Evolutionary conservation across 2,329 filamentous ascomycete genomes (phyloP).

Genomic region (Cordyceps militaris): DNA sequence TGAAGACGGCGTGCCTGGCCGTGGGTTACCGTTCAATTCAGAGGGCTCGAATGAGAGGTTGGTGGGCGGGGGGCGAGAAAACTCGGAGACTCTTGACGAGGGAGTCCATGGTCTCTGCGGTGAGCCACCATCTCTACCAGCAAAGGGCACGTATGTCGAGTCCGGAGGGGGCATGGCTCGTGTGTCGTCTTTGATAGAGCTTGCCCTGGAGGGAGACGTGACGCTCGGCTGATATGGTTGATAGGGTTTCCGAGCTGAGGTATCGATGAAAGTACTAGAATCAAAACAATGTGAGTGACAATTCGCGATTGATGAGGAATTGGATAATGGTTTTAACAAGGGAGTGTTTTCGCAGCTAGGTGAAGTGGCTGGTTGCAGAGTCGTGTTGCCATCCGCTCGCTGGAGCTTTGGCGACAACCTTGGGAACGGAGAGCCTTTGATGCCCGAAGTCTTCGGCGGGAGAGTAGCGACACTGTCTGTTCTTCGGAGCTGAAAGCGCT

Average conservation of each 20-base stretch:
- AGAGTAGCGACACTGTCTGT: not conserved
- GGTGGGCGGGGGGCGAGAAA: slow-evolving; percentile 62
- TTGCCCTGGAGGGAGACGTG: slow-evolving; percentile 34
- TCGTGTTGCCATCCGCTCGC: slow-evolving; percentile 1
- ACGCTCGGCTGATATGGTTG: slow-evolving; percentile 48
- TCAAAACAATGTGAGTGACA: slow-evolving; percentile 12
- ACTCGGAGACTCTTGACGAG: slow-evolving; percentile 48
- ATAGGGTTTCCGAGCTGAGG: slow-evolving; percentile 14
- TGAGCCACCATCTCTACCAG: slow-evolving; percentile 36
- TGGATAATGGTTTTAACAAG: not conserved
- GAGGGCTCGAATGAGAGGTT: slow-evolving; percentile 73
- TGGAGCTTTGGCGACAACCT: slow-evolving; percentile 4
- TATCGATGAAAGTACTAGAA: slow-evolving; percentile 30
- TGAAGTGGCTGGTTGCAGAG: not conserved
- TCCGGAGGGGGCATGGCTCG: slow-evolving; percentile 57
- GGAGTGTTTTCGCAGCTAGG: not conserved
- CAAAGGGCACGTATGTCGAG: slow-evolving; percentile 54
- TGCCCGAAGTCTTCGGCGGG: no score
- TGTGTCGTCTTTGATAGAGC: slow-evolving; percentile 48
- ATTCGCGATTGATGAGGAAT: not conserved
- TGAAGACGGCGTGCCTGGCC: slow-evolving; percentile 85
- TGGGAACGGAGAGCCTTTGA: not conserved
- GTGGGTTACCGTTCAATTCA: slow-evolving; percentile 81
- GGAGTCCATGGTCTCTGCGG: slow-evolving; percentile 55
- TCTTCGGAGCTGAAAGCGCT: slow-evolving; percentile 22